These are phyloP conservation scores for Leishmania aethiopica DNA, from an alignment of 208 protist species.

Conservation along the genomic window DNA sequence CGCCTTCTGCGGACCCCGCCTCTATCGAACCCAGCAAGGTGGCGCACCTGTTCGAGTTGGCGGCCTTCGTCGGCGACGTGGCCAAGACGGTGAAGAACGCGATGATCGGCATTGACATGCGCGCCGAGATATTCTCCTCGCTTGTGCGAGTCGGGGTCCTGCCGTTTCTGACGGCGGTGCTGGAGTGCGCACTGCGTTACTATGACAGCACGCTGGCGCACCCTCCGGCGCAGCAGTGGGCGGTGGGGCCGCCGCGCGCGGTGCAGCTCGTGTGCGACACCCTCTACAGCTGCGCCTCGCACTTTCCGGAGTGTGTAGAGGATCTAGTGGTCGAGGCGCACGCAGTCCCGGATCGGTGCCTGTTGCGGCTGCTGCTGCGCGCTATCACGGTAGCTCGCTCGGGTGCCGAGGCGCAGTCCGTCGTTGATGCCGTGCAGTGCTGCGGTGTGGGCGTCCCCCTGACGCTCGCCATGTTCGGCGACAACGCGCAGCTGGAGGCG, in stretches of 20 bases:
- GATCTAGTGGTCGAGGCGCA: slow-evolving; percentile 20
- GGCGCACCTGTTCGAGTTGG: slow-evolving; percentile 44
- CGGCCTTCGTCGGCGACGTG: slow-evolving; percentile 69
- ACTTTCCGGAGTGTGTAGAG: slow-evolving; percentile 18
- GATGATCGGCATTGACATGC: slow-evolving; percentile 47
- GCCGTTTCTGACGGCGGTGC: slow-evolving; percentile 37
- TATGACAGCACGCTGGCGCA: slow-evolving; percentile 16
- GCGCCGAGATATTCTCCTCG: slow-evolving; percentile 49
- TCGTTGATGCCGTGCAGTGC: slow-evolving; percentile 41
- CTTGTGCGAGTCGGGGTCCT: slow-evolving; percentile 47
- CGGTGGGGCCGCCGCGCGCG: slow-evolving; percentile 14
- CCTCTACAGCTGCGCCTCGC: slow-evolving; percentile 25
- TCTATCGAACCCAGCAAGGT: slow-evolving; percentile 17
- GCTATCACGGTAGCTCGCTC: slow-evolving; percentile 35
- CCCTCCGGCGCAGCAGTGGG: slow-evolving; percentile 14
- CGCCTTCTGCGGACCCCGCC: slow-evolving; percentile 5
- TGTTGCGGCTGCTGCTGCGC: slow-evolving; percentile 49
- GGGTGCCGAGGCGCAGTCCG: slow-evolving; percentile 45
- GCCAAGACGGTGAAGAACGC: slow-evolving; percentile 69
- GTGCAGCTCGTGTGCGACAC: slow-evolving; percentile 30
- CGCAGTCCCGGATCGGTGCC: slow-evolving; percentile 19
- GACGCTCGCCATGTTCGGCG: slow-evolving; percentile 33
- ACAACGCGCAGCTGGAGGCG: slow-evolving; percentile 21
- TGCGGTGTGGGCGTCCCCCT: slow-evolving; percentile 25
- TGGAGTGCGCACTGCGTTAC: slow-evolving; percentile 30